phyloP scores from a whole-genome alignment of 352 stramenopile genomes.

The Halophytophthora polymorphica region DNA sequence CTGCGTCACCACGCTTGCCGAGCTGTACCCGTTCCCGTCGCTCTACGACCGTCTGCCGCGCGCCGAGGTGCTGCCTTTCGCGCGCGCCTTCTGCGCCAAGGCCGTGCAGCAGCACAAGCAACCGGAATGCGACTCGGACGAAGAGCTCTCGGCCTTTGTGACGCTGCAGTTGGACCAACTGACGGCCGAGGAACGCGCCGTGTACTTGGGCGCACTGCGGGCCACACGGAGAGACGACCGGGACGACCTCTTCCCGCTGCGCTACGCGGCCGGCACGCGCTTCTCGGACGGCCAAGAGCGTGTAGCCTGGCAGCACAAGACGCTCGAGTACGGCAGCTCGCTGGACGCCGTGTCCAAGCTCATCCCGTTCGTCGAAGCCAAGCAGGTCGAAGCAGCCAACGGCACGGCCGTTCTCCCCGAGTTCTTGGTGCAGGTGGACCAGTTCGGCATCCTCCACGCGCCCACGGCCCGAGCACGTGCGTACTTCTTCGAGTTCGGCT shows the following conservation, averaged over 20 bases:
- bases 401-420: constrained; percentile 19
- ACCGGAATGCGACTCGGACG: constrained; percentile 1
- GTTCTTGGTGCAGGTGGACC: constrained; percentile 80
- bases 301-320: constrained; percentile 57
- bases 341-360: constrained; percentile 60
- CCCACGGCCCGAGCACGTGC: constrained; percentile 79
- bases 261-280: constrained; percentile 71
- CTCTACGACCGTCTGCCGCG: constrained; percentile 66
- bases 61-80: constrained; percentile 47
- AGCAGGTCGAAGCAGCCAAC: constrained; percentile 7
- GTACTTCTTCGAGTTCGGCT: constrained; percentile 84
- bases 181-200: constrained; percentile 21
- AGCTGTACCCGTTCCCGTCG: constrained; percentile 85
- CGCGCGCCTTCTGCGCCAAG: constrained; percentile 24
- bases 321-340: constrained; percentile 61
- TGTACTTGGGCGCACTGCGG: constrained; percentile 35
- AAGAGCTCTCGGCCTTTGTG: constrained; percentile 21
- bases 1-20: constrained; percentile 53
- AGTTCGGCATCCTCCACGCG: constrained; percentile 85
- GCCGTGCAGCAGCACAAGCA: constrained; percentile 2
- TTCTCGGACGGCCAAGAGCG: constrained; percentile 67
- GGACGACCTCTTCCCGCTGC: constrained; percentile 74
- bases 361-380: constrained; percentile 53
- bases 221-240: constrained; percentile 37
- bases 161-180: constrained; percentile 28